Base-by-base conservation (phyloP, 2,329 filamentous ascomycete genomes). In the Fusarium sp. region DNA sequence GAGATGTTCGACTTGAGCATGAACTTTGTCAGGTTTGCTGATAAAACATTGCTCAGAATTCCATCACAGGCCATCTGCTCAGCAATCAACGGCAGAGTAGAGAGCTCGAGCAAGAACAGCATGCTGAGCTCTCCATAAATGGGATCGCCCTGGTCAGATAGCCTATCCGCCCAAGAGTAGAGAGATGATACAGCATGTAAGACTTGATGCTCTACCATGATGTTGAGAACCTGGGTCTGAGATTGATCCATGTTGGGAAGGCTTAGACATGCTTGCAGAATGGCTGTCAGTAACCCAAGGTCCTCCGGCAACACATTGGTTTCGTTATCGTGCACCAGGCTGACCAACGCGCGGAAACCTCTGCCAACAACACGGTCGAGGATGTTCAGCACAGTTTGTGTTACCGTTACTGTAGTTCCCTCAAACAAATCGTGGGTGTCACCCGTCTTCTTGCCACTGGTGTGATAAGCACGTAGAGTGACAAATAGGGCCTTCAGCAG, bases 101-200 rank as follows among this genome's bases (percentile, higher is more conserved):
- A 97, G 13, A 99, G 86, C 71, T 97, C 92, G 23, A 97, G 88
- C 15, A 99, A 85, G 79, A 98, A 97, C 28, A 94, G 85, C 40
- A 97, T 86, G 73, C 92, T 92, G n/a, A 97, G 87, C 76, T 97
- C 94, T 68, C 94, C 96, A 78, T 97, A 98, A 31, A 98, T 84
- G 0, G 96, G 95, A 76, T 98, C 95, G 30, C 90, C 89, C 58
- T 91, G 87, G 36, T 91, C 86, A 1, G 91, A 87, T 26, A 98
- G 85, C 70, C 91, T 89, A 78, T 98, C 94, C 6, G 95, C 89
- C 96, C 96, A 99, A 0, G 94, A 97, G 80, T 95, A 98, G 7
- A 99, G 85, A 34, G 92, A 93, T 8, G 91, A 90, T 1, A 94
- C 94, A 64, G 94, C 92, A 73, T 95, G 92, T 45, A 93, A 86